These are phyloP conservation scores for Picea sitchensis DNA, from an alignment of 75 land plant species.

Conservation along the genomic window DNA sequence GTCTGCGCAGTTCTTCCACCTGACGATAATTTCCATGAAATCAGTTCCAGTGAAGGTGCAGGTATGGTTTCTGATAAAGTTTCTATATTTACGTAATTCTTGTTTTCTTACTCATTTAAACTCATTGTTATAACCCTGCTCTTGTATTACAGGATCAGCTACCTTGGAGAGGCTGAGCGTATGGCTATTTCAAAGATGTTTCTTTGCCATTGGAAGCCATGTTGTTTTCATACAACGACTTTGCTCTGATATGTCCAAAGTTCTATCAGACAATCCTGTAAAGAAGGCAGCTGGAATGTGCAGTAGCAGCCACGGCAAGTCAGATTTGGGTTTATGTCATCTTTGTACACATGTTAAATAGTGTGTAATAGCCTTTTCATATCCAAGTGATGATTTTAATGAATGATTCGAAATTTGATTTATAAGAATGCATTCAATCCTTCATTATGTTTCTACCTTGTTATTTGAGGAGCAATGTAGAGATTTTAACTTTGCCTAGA, in stretches of 20 bases:
- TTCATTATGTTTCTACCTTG: too few species aligned
- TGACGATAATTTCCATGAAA: neutral
- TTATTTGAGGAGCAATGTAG: slow-evolving; percentile 1
- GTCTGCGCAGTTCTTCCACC: slow-evolving; percentile 1
- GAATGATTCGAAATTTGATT: slow-evolving; percentile 2
- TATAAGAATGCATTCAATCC: neutral
- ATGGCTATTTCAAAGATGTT: neutral
- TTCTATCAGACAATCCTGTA: slow-evolving; percentile 4
- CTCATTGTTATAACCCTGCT: neutral
- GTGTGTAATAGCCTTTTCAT: neutral
- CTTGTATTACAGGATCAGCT: slow-evolving; percentile 2
- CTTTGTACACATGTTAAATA: slow-evolving; percentile 4
- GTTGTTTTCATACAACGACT: neutral
- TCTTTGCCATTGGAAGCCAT: neutral
- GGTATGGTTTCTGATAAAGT: neutral
- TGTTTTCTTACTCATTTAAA: neutral
- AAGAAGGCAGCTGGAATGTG: neutral
- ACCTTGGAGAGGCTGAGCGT: neutral
- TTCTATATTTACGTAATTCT: neutral
- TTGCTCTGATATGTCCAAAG: neutral
- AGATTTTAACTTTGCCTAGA: neutral
- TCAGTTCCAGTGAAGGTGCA: neutral
- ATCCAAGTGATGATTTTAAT: neutral
- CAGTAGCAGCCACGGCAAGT: neutral
- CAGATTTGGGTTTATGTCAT: neutral